Conservation (phyloP, 345 rosid species). For the Toxicodendron radicans region DNA sequence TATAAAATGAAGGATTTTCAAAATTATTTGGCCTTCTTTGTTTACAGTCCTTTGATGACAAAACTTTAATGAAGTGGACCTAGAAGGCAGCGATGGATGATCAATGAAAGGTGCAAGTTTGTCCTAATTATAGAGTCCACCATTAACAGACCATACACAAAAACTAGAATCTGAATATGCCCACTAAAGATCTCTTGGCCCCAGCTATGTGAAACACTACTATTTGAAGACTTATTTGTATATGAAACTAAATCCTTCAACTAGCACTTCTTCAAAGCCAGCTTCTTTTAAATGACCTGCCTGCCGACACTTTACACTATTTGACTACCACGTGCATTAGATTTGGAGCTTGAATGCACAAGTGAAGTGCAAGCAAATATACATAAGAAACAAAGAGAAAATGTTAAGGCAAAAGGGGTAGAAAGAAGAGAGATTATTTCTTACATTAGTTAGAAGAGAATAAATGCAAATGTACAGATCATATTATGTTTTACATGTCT, state of each 20-base stretch:
- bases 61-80: constrained; percentile 21
- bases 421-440: constrained; percentile 1
- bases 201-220: neutral
- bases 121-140: neutral
- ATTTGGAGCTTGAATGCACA: too few species aligned
- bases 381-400: neutral
- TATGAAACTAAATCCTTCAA: neutral
- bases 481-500: constrained; percentile 5
- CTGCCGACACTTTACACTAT: constrained; percentile 29
- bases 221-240: neutral
- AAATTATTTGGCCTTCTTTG: neutral
- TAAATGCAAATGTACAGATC: constrained; percentile 18
- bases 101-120: neutral
- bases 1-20: constrained; percentile 11
- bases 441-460: neutral
- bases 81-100: neutral
- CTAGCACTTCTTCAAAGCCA: neutral
- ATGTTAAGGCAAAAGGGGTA: neutral
- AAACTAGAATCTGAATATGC: constrained; percentile 19
- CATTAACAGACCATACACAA: neutral
- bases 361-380: neutral
- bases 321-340: neutral
- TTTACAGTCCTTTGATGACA: neutral
- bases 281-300: constrained; percentile 3
- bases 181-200: constrained; percentile 24